Percentiles rank a stretch among this genome's conserved stretches.
phyloP scores from a whole-genome alignment of 2,329 filamentous ascomycete genomes.

The Hymenoscyphus repandus region DNA sequence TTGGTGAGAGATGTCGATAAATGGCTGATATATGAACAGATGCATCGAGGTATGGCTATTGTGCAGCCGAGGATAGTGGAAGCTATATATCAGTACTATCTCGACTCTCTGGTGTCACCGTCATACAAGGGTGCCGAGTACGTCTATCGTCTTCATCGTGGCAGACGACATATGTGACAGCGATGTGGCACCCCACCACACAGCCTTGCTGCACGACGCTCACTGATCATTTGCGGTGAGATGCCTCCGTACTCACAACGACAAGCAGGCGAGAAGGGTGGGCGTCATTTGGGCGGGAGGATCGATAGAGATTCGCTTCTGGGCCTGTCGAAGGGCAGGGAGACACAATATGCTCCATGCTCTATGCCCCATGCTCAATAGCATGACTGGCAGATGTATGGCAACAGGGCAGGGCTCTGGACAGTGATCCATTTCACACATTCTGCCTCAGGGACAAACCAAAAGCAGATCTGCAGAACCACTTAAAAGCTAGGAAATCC shows the following conservation, averaged over 20 bases:
- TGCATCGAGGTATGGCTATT: not conserved
- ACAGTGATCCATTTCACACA: not conserved
- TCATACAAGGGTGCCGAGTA: not conserved
- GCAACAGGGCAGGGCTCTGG: slow-evolving; percentile 5
- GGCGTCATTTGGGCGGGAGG: not conserved
- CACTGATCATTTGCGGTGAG: not conserved
- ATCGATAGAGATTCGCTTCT: not conserved
- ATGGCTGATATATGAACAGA: not conserved
- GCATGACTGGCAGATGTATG: no score
- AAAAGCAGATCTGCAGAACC: not conserved
- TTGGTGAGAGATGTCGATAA: no score
- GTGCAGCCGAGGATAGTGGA: not conserved
- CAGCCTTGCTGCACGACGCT: slow-evolving; percentile 2
- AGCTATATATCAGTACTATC: not conserved
- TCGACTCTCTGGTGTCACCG: not conserved
- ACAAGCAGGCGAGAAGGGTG: not conserved
- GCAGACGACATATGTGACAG: not conserved
- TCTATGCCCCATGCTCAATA: no score
- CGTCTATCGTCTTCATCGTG: no score
- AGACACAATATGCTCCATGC: no score
- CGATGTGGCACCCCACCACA: slow-evolving; percentile 3
- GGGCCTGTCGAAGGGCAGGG: not conserved
- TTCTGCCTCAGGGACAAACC: not conserved
- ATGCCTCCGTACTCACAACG: not conserved
- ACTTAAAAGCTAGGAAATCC: not conserved